Evolutionary conservation across 768 basidiomycete genomes (phyloP), one percentile per base, ranked within the genome.

Genomic region (Pleurotus cornucopiae): DNA sequence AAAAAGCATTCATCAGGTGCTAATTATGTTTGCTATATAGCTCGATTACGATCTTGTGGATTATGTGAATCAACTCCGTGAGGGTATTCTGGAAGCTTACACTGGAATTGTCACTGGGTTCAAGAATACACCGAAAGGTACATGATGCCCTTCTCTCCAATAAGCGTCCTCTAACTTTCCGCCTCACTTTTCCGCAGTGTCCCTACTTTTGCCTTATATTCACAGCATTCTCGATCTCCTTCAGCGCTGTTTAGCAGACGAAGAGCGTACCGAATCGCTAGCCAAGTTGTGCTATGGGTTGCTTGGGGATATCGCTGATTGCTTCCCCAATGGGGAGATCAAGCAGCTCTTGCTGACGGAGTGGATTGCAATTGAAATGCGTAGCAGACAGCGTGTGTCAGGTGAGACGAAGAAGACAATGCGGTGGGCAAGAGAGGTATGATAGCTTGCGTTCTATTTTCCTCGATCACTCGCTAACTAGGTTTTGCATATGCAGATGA

Each of bases 41-140:
- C 82, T 88, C 37, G 91, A 95, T 67, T 90, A 85, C 62, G 94
- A 96, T 59, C 82, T 95, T 56, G 81, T 95, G 56, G 97, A 99
- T 61, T 98, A 98, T 65, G 92, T 96, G 45, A 80, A 84, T 53
- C 83, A 84, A 53, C 79, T 99, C 56, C 85, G 97, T 38, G 97
- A 98, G 64, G 94, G 94, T 45, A 98, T 99, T 61, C 75, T 98
- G 30, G 97, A 99, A 69, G 96, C 97, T 2, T 98, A 97, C 65
- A 96, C 91, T 4, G 95, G 96, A 21, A 88, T 99, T 60, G 86
- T 98, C 58, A 88, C 91, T 38, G 94, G 90, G 0, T 75, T 98
- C 66, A 95, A 94, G 77, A 85, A 84, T 63, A 89, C 88, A 1
- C 81, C 83, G 18, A 86, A 92, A 74, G 82, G 93, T 91, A 62